Percentiles rank a stretch among this genome's conserved stretches.
Evolutionary conservation across 73 alveolate genomes (phyloP).

Genomic region (Symbiodinium natans): DNA sequence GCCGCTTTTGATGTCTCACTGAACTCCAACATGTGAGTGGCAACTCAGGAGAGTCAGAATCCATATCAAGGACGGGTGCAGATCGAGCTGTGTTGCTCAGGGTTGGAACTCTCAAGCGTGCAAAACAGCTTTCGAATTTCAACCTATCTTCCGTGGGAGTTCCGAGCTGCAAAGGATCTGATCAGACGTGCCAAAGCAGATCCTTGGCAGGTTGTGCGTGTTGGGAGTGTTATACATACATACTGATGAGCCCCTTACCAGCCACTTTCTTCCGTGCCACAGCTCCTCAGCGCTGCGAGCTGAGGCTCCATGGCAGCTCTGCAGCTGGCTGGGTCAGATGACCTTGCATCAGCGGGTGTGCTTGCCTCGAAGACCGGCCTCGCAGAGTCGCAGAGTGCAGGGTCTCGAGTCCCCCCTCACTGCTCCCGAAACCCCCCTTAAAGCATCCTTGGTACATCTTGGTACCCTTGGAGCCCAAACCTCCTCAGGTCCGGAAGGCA

Average conservation of each 20-base stretch:
- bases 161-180: not conserved
- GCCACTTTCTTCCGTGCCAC: not conserved
- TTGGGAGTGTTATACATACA: too few species aligned
- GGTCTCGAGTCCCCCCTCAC: too few species aligned
- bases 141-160: too few species aligned
- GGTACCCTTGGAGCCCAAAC: too few species aligned
- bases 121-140: too few species aligned
- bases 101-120: too few species aligned
- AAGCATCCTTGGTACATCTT: too few species aligned
- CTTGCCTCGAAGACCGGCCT: not conserved
- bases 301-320: not conserved
- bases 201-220: not conserved
- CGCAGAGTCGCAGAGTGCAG: not conserved
- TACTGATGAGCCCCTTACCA: too few species aligned
- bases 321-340: not conserved
- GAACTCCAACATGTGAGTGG: not conserved
- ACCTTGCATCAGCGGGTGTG: not conserved
- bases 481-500: constrained; percentile 49
- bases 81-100: too few species aligned
- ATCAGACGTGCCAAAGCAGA: not conserved
- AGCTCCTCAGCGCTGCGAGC: not conserved
- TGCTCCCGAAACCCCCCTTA: too few species aligned
- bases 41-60: not conserved
- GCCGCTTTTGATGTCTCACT: not conserved
- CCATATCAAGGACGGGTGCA: not conserved